Evolutionary conservation across 768 basidiomycete genomes (phyloP).

Genomic region (Porpolomopsis calyptriformis): DNA sequence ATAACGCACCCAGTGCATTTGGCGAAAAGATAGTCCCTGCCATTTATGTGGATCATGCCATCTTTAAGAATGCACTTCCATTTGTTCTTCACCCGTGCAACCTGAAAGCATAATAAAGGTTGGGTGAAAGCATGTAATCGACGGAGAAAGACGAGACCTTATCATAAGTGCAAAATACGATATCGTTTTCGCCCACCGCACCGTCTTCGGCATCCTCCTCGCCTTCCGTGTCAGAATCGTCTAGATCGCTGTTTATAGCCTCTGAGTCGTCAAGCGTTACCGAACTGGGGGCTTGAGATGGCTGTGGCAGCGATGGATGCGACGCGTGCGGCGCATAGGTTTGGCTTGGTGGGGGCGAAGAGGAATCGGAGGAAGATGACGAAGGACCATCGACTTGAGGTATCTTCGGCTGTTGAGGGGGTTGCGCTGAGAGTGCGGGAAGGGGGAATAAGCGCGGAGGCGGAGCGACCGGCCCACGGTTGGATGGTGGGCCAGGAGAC

Average conservation of each 20-base stretch:
- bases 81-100: slow-evolving; percentile 98
- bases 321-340: slow-evolving; percentile 58
- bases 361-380: slow-evolving; percentile 55
- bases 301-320: slow-evolving; percentile 72
- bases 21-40: slow-evolving; percentile 93
- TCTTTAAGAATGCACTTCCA: slow-evolving; percentile 99
- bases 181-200: slow-evolving; percentile 67
- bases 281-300: slow-evolving; percentile 25
- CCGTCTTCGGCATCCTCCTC: slow-evolving; percentile 79
- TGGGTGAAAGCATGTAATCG: slow-evolving; percentile 3
- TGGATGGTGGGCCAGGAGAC: slow-evolving; percentile 30
- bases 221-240: slow-evolving; percentile 84
- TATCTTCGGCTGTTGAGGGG: slow-evolving; percentile 30
- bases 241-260: slow-evolving; percentile 92
- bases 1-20: slow-evolving; percentile 88
- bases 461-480: slow-evolving; percentile 9
- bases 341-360: slow-evolving; percentile 57
- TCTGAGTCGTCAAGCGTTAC: slow-evolving; percentile 49
- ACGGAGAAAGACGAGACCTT: slow-evolving; percentile 47
- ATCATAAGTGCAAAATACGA: slow-evolving; percentile 97
- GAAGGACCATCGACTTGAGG: slow-evolving; percentile 81
- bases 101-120: slow-evolving; percentile 36
- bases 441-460: background rate
- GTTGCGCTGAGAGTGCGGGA: background rate
- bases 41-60: slow-evolving; percentile 94